Base-by-base conservation (phyloP, 2,329 filamentous ascomycete species). In the Fusarium sp. region DNA sequence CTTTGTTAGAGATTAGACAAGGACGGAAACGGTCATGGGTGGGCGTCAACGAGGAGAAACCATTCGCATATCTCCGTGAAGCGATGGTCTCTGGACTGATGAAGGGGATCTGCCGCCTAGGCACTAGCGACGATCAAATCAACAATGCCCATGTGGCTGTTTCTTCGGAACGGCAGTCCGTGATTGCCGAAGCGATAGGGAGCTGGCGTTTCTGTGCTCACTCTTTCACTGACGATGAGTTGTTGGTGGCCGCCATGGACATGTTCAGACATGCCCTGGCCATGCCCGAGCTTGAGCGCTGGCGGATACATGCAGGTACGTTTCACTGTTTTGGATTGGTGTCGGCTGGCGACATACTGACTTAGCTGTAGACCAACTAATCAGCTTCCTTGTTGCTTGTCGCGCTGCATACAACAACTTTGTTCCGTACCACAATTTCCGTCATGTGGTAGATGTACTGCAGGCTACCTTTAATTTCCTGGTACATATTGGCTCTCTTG, bases 401-500 rank as follows among this genome's bases (percentile, higher is more conserved):
- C 91, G 95, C 65, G 90, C 91, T 47, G 93, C 96, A n/a, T 99
- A 99, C 82, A 98, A 98, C 78, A 92, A 88, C 60, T 97, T 97
- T 78, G 94, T 97, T 35, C 92, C 95, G 22, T 99, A 98, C 76
- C 96, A 99, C 83, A 99, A 99, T 80, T 99, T 98, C 78, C 92
- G 95, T 55, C 96, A 99, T 79, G 96, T 97, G 22, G 91, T 97
- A 65, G 96, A 99, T 79, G 96, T 99, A 27, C 84, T 98, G 53
- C 95, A 98, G 78, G 96, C 95, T 2, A 89, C 94, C 5, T 98
- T 97, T 78, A 90, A 91, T 80, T 97, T 97, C 76, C 87, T 98
- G 7, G 84, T 97, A 56, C 88, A 88, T 67, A 90, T 97, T 51
- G 92, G 93, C 57, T 88, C 89, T 33, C 82, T 96, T 49, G 91